Conservation (phyloP, 2,329 filamentous ascomycete genomes). For the Ramichloridium luteum region DNA sequence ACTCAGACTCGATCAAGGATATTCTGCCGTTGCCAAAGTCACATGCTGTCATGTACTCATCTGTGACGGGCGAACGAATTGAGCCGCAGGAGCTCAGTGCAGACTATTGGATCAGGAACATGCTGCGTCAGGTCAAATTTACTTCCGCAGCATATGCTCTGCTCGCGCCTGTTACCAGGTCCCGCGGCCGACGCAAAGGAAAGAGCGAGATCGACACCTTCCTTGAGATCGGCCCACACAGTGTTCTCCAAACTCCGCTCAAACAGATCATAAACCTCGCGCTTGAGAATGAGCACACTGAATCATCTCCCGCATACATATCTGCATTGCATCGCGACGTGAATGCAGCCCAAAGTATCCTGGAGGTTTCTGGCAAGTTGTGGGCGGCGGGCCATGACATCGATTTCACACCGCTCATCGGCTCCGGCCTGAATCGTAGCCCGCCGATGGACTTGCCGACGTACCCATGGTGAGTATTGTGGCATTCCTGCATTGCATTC, state of each 20-base stretch:
- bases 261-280: constrained; percentile 6
- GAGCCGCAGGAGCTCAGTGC: background rate
- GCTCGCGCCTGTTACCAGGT: too few species aligned
- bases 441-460: too few species aligned
- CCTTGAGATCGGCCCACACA: constrained; percentile 8
- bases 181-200: too few species aligned
- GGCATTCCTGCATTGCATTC: too few species aligned
- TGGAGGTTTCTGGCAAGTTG: background rate
- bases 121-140: background rate
- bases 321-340: constrained; percentile 2
- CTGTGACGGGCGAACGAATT: constrained; percentile 1
- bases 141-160: too few species aligned
- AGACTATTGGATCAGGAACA: background rate
- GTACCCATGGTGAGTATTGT: too few species aligned
- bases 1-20: background rate
- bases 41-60: background rate
- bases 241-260: constrained; percentile 7
- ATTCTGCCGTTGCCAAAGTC: background rate
- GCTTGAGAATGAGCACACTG: background rate
- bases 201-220: too few species aligned
- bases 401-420: too few species aligned
- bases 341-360: background rate
- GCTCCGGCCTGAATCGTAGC: too few species aligned
- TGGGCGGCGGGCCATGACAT: background rate
- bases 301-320: background rate